Evolutionary conservation across 441 rosid species (phyloP).

Genomic region (Erysimum pusillum): DNA sequence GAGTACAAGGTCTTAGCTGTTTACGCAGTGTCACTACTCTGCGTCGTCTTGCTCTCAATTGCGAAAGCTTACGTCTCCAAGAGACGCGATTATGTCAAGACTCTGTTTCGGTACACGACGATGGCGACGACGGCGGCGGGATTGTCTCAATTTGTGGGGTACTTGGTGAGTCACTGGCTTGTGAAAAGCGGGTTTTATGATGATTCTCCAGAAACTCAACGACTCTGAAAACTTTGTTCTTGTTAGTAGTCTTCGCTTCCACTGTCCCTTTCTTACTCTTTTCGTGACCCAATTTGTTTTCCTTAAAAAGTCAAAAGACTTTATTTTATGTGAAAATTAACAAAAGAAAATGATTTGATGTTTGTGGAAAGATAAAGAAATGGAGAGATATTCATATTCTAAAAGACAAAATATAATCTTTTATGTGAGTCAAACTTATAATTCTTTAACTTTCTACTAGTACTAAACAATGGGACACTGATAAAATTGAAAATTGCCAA

Average conservation of each 20-base stretch:
- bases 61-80: conserved; percentile 68
- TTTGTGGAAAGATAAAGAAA: background rate
- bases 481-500: no score
- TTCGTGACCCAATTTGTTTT: conserved; percentile 1
- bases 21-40: conserved; percentile 65
- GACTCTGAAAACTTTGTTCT: conserved; percentile 29
- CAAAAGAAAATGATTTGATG: background rate
- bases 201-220: conserved; percentile 21
- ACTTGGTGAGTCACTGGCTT: conserved; percentile 55
- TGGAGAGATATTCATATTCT: background rate
- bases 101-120: conserved; percentile 53
- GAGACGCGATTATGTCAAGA: conserved; percentile 56
- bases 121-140: conserved; percentile 64
- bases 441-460: no score
- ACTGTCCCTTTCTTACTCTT: background rate
- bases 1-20: conserved; percentile 72
- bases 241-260: background rate
- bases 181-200: conserved; percentile 53
- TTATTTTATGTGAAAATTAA: background rate
- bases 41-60: conserved; percentile 70
- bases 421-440: background rate
- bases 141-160: conserved; percentile 61
- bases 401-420: background rate
- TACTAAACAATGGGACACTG: no score
- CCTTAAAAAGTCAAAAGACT: background rate